Conservation (phyloP, 2,329 filamentous ascomycete species). For the Exserohilum rostratum region DNA sequence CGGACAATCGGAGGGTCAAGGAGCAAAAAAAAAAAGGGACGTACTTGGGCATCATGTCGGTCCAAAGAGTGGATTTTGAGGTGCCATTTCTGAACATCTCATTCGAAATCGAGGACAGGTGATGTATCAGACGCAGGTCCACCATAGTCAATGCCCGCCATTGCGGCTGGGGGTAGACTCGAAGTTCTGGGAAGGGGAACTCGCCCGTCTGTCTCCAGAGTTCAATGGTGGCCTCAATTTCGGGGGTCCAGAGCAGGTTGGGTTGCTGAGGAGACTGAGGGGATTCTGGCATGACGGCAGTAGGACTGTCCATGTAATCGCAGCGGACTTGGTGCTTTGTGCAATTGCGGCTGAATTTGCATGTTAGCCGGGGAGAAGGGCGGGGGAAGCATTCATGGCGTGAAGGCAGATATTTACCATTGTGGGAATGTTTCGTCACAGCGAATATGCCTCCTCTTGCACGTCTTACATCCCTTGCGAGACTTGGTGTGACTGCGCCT, state of each 20-base stretch:
- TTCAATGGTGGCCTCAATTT: constrained; percentile 80
- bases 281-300: constrained; percentile 65
- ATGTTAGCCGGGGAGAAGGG: constrained; percentile 26
- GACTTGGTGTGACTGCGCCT: constrained; percentile 96
- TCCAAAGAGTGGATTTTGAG: constrained; percentile 89
- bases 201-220: constrained; percentile 83
- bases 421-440: constrained; percentile 98
- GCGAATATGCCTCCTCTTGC: constrained; percentile 95
- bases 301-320: constrained; percentile 90
- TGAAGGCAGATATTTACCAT: constrained; percentile 65
- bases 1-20: too few relatives aligned
- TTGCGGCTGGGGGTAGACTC: constrained; percentile 75
- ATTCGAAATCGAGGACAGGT: constrained; percentile 83
- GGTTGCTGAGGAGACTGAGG: constrained; percentile 59
- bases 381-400: too few relatives aligned
- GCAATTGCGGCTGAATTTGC: constrained; percentile 80
- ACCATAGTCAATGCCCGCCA: constrained; percentile 75
- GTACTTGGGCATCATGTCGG: constrained; percentile 88
- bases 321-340: constrained; percentile 99
- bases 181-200: constrained; percentile 83
- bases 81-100: constrained; percentile 79
- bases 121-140: constrained; percentile 87
- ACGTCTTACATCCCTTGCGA: constrained; percentile 96
- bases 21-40: constrained; percentile 48
- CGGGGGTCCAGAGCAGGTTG: constrained; percentile 81